Percentiles rank a stretch among this genome's conserved stretches.
Evolutionary conservation across 108 stramenopile genomes (phyloP).

Genomic region (Parietichytrium sp.): DNA sequence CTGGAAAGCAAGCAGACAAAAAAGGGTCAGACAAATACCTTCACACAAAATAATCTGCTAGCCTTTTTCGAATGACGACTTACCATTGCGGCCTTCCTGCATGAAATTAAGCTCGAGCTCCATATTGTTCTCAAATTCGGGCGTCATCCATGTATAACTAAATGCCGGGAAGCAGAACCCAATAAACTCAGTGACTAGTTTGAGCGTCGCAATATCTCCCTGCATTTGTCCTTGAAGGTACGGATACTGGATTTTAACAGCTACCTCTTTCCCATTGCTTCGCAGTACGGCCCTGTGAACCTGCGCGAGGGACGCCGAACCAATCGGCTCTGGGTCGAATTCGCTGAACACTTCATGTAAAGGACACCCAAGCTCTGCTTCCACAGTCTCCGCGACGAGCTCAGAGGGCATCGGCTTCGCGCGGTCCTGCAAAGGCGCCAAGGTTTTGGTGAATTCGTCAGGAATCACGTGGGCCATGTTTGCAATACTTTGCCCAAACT

Average conservation of each 20-base stretch:
- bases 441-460: conserved; percentile 38
- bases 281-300: conserved; percentile 42
- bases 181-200: not conserved
- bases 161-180: conserved; percentile 47
- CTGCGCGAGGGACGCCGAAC: conserved; percentile 51
- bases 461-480: conserved; percentile 41
- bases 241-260: conserved; percentile 55
- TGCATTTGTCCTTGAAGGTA: conserved; percentile 13
- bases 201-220: conserved; percentile 44
- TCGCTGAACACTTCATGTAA: conserved; percentile 24
- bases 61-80: too few relatives aligned
- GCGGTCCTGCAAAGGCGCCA: conserved; percentile 31
- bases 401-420: not conserved
- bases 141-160: conserved; percentile 51
- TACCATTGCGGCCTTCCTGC: conserved; percentile 54
- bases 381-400: not conserved
- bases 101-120: conserved; percentile 53
- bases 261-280: conserved; percentile 18
- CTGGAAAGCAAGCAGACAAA: too few relatives aligned
- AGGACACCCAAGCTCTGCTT: conserved; percentile 11
- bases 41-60: too few relatives aligned
- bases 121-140: conserved; percentile 52
- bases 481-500: conserved; percentile 39
- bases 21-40: too few relatives aligned
- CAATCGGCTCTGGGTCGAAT: conserved; percentile 47